Evolutionary conservation across 345 rosid genomes (phyloP).

Genomic region (Boechera retrofracta): DNA sequence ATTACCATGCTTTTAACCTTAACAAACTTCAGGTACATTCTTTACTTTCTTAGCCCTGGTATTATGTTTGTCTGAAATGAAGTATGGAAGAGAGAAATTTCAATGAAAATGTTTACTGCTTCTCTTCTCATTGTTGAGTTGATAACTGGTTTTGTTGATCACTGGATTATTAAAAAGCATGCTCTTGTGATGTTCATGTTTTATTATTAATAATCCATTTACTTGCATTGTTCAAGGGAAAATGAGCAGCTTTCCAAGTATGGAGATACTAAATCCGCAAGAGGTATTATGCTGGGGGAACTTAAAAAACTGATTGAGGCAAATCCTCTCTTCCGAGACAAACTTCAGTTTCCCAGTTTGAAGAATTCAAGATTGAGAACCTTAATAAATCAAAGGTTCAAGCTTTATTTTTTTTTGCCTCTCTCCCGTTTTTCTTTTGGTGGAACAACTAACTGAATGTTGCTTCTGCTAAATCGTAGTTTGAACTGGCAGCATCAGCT

Average conservation of each 20-base stretch:
- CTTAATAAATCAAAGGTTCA: conserved; percentile 55
- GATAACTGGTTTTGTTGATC: neutral
- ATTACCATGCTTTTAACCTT: conserved; percentile 53
- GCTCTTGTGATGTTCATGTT: conserved; percentile 12
- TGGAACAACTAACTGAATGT: conserved; percentile 23
- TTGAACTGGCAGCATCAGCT: conserved; percentile 62
- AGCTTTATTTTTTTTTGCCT: neutral
- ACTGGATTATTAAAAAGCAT: conserved; percentile 16
- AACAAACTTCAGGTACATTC: conserved; percentile 49
- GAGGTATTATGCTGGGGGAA: conserved; percentile 54
- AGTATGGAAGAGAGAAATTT: conserved; percentile 1
- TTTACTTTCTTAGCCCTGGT: neutral
- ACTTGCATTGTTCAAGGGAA: conserved; percentile 43
- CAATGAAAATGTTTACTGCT: neutral
- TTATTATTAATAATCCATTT: neutral
- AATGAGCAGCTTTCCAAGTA: conserved; percentile 57
- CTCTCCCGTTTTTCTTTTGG: neutral
- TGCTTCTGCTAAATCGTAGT: conserved; percentile 42
- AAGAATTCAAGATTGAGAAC: conserved; percentile 60
- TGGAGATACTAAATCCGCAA: conserved; percentile 59
- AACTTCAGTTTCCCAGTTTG: conserved; percentile 57
- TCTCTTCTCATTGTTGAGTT: conserved; percentile 18
- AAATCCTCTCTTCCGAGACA: conserved; percentile 56
- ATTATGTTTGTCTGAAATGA: neutral
- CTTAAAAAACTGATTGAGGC: conserved; percentile 55